Base-by-base conservation (phyloP, 305 asterid genomes). In the Rubia balearica region DNA sequence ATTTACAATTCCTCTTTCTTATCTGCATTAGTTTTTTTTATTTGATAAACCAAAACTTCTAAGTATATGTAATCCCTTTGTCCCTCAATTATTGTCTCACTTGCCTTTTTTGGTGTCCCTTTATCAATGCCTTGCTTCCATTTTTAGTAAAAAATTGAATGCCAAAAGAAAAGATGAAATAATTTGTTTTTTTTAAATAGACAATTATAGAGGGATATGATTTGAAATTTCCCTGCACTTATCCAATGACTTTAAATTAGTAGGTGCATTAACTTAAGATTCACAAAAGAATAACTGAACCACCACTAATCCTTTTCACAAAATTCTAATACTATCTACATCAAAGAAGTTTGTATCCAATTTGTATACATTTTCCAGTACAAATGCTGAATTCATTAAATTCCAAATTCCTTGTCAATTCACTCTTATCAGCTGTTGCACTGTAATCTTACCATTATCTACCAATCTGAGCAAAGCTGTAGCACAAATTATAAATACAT, bases 381-480 rank as follows among this genome's bases (percentile, higher is more conserved):
- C 5, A 1, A 30, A 6, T 24, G 16, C 33, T 45, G 21, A 22
- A 6, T 4, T 45, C 8, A 46, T 0, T 6, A 55, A 46, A 2
- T 55, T 65, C 38, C 12, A 66, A n/a, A 43, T 55, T 42, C 38
- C 45, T 48, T n/a, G 19, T 17, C 11, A n/a, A 49, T 40, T 13
- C 17, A 30, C 43, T 42, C 67, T 9, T 43, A 14, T 43, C 38
- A 46, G 42, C 30, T 2, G 36, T 60, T 48, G 43, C n/a, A 17
- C 43, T 74, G 3, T 53, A 21, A 22, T 61, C 61, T 57, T 43
- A 21, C 9, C 74, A 61, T 75, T 75, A 75, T 55, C 57, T 17
- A 38, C 14, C 22, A 1, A 51, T 21, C 22, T 40, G 55, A 51
- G 63, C 36, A 68, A 48, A 48, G 53, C 53, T 14, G 53, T 13